phyloP scores from a whole-genome alignment of 2,329 filamentous ascomycete genomes.

The Acrodontium crateriforme region DNA sequence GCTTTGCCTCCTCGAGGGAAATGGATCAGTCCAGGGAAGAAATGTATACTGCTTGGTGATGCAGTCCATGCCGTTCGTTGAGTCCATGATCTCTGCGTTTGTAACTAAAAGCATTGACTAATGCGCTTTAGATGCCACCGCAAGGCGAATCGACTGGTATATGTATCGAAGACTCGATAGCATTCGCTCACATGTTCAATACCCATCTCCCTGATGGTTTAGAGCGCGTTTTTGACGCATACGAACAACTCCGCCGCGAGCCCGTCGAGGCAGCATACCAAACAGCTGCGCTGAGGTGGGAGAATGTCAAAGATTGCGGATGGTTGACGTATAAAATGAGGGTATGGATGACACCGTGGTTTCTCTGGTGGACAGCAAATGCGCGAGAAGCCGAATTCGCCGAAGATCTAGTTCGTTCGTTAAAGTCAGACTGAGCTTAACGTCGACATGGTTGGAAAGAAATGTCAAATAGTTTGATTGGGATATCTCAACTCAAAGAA shows the following conservation, averaged over 20 bases:
- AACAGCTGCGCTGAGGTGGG: constrained; percentile 2
- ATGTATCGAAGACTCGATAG: constrained; percentile 31
- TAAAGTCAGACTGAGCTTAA: no score
- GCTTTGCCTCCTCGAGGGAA: constrained; percentile 24
- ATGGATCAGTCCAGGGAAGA: constrained; percentile 24
- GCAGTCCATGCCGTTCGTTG: constrained; percentile 32
- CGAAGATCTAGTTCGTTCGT: no score
- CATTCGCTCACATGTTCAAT: constrained; percentile 27
- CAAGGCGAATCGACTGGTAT: constrained; percentile 32
- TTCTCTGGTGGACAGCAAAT: constrained; percentile 2
- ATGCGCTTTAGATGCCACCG: constrained; percentile 29
- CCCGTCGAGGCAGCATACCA: constrained; percentile 1
- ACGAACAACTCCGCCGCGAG: constrained; percentile 1
- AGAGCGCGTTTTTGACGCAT: background rate
- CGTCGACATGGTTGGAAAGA: no score
- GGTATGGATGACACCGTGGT: constrained; percentile 3
- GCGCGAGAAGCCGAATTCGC: constrained; percentile 2
- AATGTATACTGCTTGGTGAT: constrained; percentile 31
- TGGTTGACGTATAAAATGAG: constrained; percentile 1
- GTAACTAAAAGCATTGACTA: constrained; percentile 2
- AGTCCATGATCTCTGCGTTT: background rate
- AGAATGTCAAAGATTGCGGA: constrained; percentile 2
- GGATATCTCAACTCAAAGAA: no score
- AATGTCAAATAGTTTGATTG: no score
- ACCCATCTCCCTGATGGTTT: constrained; percentile 1